Percentiles rank a stretch among this genome's conserved stretches.
Conservation (phyloP, 2,329 filamentous ascomycete genomes). For the Gaeumannomyces sp. region DNA sequence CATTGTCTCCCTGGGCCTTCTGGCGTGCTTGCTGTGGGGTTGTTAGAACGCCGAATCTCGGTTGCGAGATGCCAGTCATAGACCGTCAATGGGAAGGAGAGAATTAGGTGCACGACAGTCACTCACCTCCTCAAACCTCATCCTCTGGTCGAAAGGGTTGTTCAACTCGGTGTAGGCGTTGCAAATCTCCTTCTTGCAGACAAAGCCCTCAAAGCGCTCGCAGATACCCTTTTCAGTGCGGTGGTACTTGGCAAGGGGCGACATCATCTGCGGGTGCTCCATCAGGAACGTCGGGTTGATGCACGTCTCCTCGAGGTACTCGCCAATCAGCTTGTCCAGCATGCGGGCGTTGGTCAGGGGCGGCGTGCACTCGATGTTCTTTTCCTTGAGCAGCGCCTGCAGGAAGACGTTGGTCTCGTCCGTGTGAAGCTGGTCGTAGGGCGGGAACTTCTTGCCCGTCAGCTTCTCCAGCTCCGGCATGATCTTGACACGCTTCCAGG, state of each 20-base stretch:
- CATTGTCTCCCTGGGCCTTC: conserved; percentile 94
- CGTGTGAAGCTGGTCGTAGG: conserved; percentile 83
- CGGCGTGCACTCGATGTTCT: conserved; percentile 80
- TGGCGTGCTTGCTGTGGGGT: conserved; percentile 66
- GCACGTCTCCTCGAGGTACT: conserved; percentile 92
- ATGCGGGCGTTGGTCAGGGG: conserved; percentile 92
- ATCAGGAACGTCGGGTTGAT: conserved; percentile 87
- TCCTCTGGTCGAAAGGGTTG: conserved; percentile 89
- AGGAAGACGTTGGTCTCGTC: conserved; percentile 85
- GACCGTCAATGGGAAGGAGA: too few relatives aligned
- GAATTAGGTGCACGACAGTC: not conserved
- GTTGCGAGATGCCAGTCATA: too few relatives aligned
- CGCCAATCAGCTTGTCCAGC: conserved; percentile 89
- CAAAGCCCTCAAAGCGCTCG: conserved; percentile 96
- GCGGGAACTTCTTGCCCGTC: conserved; percentile 88
- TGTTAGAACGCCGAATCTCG: not conserved
- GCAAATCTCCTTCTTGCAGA: conserved; percentile 93
- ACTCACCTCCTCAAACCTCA: conserved; percentile 70
- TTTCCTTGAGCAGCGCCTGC: conserved; percentile 76
- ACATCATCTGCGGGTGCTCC: conserved; percentile 80
- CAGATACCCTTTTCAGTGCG: conserved; percentile 75
- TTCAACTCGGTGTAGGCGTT: conserved; percentile 98
- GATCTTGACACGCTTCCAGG: conserved; percentile 94
- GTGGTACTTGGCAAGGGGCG: conserved; percentile 92
- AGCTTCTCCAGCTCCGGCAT: conserved; percentile 87